phyloP scores from a whole-genome alignment of 2,329 filamentous ascomycete species.

The Coleophoma eucalyptorum region DNA sequence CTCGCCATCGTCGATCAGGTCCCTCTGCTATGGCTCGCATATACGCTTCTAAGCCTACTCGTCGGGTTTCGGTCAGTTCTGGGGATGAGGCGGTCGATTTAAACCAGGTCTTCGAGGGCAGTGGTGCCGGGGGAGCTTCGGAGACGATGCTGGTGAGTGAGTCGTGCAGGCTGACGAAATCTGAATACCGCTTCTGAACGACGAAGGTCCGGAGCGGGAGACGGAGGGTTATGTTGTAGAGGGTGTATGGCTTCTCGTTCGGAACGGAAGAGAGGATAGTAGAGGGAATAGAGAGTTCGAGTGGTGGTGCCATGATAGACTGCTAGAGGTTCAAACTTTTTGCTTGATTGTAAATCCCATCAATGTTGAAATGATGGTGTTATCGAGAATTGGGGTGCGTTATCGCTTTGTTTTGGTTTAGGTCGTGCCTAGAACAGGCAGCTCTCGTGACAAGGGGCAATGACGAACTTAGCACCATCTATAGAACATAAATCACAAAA shows the following conservation, averaged over 20 bases:
- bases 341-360: background rate
- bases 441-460: slow-evolving; percentile 8
- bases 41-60: slow-evolving; percentile 65
- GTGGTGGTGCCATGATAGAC: slow-evolving; percentile 54
- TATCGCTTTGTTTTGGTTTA: background rate
- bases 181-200: slow-evolving; percentile 78
- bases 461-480: slow-evolving; percentile 7
- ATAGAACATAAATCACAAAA: background rate
- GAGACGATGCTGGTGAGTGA: slow-evolving; percentile 57
- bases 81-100: slow-evolving; percentile 66
- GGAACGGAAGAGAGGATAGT: slow-evolving; percentile 50
- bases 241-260: slow-evolving; percentile 59
- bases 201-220: slow-evolving; percentile 74
- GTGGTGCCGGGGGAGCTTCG: slow-evolving; percentile 58
- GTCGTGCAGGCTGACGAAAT: slow-evolving; percentile 66
- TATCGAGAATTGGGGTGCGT: too few relatives aligned
- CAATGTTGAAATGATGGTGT: too few relatives aligned
- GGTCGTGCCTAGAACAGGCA: slow-evolving; percentile 5
- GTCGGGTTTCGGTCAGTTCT: slow-evolving; percentile 68
- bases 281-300: slow-evolving; percentile 65
- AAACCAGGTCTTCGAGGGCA: slow-evolving; percentile 76
- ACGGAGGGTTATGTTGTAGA: slow-evolving; percentile 75
- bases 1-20: slow-evolving; percentile 73
- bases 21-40: slow-evolving; percentile 67
- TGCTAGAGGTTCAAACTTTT: background rate